Evolutionary conservation across 2,329 filamentous ascomycete species (phyloP).

Genomic region (Fusarium sp.): DNA sequence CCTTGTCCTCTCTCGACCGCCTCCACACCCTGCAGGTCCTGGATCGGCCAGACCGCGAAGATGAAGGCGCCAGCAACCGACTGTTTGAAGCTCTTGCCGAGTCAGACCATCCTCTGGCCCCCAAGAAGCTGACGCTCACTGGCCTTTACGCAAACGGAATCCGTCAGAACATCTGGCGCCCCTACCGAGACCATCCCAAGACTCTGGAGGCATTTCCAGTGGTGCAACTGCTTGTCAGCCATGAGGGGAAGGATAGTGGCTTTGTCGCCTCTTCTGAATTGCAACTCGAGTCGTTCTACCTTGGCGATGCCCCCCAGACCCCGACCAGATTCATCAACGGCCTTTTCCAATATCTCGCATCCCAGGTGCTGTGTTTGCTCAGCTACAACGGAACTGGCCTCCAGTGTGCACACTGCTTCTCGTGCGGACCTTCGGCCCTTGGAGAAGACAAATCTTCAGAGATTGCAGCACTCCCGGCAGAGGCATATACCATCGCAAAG

Average conservation of each 20-base stretch:
- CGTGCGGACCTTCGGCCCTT: conserved; percentile 10
- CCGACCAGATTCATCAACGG: conserved; percentile 4
- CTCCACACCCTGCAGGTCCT: conserved; percentile 9
- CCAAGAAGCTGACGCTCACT: conserved; percentile 12
- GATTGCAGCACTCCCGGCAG: conserved; percentile 13
- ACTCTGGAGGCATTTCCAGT: background rate
- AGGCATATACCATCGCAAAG: background rate
- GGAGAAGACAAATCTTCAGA: background rate
- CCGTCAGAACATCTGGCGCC: background rate
- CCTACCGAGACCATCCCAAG: background rate
- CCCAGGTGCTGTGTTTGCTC: background rate
- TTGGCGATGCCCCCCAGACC: conserved; percentile 6
- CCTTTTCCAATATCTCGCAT: conserved; percentile 17
- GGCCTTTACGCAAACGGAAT: conserved; percentile 4
- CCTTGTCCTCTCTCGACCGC: background rate
- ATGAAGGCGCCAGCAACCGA: background rate
- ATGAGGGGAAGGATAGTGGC: background rate
- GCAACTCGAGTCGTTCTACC: conserved; percentile 3
- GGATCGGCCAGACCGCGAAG: background rate
- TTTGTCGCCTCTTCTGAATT: too few species aligned
- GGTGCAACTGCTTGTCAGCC: conserved; percentile 10
- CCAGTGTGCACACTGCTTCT: conserved; percentile 1
- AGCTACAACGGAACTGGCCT: background rate
- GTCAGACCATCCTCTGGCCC: background rate
- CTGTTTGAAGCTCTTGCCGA: background rate